A percentile compares a stretch with the other conserved stretches of the same genome.
Evolutionary conservation across 2,329 filamentous ascomycete genomes (phyloP).

Genomic region (Fusarium gaditjirri): DNA sequence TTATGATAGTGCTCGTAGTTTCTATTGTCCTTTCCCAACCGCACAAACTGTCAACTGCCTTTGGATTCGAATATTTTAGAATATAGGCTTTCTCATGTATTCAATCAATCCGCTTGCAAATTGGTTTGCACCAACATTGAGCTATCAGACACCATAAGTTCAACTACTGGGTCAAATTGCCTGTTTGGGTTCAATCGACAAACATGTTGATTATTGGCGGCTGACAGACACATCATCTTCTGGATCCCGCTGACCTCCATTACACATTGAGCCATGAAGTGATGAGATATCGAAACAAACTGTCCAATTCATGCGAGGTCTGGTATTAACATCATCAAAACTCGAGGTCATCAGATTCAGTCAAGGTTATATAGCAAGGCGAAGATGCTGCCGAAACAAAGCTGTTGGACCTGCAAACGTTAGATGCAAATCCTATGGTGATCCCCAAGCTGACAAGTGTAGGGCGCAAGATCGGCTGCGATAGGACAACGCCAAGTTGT

Average conservation of each 20-base stretch:
- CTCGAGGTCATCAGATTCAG: not conserved
- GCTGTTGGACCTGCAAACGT: not conserved
- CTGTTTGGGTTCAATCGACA: not conserved
- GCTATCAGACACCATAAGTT: fast-evolving
- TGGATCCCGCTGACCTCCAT: not conserved
- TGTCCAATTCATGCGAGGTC: fast-evolving
- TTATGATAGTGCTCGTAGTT: not conserved
- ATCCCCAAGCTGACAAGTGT: not conserved
- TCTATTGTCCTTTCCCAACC: not conserved
- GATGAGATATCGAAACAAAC: not conserved
- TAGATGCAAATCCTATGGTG: not conserved
- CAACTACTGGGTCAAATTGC: not conserved
- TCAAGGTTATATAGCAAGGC: not conserved
- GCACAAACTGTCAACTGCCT: not conserved
- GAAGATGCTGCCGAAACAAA: not conserved
- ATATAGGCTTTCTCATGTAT: too few relatives aligned
- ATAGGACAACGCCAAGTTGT: not conserved
- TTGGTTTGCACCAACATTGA: too few relatives aligned
- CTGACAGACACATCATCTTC: not conserved
- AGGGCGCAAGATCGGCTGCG: not conserved
- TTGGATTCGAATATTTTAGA: fast-evolving
- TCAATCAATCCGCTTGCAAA: not conserved
- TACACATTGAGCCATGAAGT: not conserved
- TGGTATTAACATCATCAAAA: fast-evolving
- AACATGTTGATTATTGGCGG: not conserved